These are phyloP conservation scores for Metschnikowia hibisci DNA, from an alignment of 805 yeast species.

Conservation along the genomic window DNA sequence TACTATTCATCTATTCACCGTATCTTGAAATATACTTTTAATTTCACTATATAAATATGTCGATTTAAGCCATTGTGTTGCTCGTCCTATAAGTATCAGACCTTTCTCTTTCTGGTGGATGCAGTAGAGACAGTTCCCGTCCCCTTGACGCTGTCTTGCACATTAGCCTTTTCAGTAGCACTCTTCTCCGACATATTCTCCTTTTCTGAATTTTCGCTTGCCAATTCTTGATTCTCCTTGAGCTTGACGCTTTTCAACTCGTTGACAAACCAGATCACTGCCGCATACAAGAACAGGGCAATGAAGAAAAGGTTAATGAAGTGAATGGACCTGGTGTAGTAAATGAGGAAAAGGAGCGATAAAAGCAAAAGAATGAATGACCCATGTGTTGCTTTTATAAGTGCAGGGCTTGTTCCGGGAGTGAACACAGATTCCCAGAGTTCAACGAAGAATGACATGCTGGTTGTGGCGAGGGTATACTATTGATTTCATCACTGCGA, in stretches of 20 bases:
- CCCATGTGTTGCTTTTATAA: slow-evolving; percentile 82
- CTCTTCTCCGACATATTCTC: not conserved
- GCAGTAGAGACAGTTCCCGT: not conserved
- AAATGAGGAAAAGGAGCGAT: slow-evolving; percentile 55
- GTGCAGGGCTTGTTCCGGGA: slow-evolving; percentile 90
- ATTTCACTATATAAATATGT: not conserved
- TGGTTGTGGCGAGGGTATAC: not conserved
- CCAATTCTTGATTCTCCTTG: slow-evolving; percentile 41
- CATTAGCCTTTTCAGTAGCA: slow-evolving; percentile 1
- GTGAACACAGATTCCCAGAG: slow-evolving; percentile 89
- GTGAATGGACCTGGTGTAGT: slow-evolving; percentile 64
- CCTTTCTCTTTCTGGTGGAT: slow-evolving; percentile 15
- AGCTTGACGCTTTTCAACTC: slow-evolving; percentile 55
- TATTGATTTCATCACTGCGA: not conserved
- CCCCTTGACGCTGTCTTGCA: not conserved
- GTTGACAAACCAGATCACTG: slow-evolving; percentile 81
- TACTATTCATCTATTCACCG: too few relatives aligned
- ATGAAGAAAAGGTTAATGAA: slow-evolving; percentile 52
- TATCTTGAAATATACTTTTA: too few relatives aligned
- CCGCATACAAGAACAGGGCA: slow-evolving; percentile 65
- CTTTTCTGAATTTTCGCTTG: slow-evolving; percentile 19
- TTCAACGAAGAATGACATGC: slow-evolving; percentile 50
- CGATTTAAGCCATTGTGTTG: too few relatives aligned
- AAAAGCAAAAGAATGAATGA: slow-evolving; percentile 66
- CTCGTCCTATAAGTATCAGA: not conserved